Conservation (phyloP, 2,329 filamentous ascomycete species). For the Trichoderma citrinoviride region DNA sequence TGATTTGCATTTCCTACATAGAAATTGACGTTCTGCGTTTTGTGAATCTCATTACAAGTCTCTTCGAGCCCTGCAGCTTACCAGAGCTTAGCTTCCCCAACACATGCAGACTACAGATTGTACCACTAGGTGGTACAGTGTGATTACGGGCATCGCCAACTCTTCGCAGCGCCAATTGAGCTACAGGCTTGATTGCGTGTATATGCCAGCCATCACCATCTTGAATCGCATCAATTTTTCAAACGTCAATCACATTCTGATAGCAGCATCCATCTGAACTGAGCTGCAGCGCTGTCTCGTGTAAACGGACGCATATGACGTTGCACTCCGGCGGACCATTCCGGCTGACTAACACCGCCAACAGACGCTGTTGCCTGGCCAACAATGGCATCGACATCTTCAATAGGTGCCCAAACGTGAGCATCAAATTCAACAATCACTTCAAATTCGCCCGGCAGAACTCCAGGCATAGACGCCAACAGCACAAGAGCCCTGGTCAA, state of each 20-base stretch:
- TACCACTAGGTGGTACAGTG: background rate
- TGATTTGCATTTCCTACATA: no score
- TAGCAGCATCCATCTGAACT: background rate
- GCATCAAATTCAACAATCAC: background rate
- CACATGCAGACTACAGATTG: background rate
- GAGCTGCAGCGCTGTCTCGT: background rate
- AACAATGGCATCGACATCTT: slow-evolving; percentile 23
- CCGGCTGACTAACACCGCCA: slow-evolving; percentile 7
- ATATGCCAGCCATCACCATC: no score
- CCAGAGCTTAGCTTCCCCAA: slow-evolving; percentile 4
- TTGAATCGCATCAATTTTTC: background rate
- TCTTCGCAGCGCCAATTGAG: no score
- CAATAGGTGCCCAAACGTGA: slow-evolving; percentile 20
- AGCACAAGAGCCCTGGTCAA: slow-evolving; percentile 20
- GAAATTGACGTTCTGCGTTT: no score
- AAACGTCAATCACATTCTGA: background rate
- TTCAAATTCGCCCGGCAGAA: background rate
- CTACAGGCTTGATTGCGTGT: no score
- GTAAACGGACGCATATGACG: slow-evolving; percentile 15
- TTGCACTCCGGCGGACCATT: background rate
- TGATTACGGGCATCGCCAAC: background rate
- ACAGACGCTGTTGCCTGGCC: slow-evolving; percentile 27
- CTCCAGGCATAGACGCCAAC: background rate
- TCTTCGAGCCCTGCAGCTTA: background rate
- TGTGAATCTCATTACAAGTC: no score